A percentile compares a stretch with the other conserved stretches of the same genome.
These are phyloP conservation scores for Pelargonium cotyledonis DNA, from an alignment of 441 rosid genomes.

Conservation along the genomic window DNA sequence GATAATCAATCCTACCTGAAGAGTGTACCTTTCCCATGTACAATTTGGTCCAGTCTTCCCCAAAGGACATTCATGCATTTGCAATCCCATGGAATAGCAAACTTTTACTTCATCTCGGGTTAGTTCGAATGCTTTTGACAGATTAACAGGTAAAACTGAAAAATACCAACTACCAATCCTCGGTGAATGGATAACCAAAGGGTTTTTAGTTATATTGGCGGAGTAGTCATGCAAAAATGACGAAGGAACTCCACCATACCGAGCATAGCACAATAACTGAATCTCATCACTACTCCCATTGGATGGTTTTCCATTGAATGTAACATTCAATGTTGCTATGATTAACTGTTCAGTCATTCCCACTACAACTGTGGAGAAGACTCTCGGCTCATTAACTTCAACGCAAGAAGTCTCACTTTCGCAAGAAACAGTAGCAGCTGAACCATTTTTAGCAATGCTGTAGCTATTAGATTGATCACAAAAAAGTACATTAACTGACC, in stretches of 20 bases:
- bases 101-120: constrained; percentile 33
- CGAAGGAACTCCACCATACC: constrained; percentile 76
- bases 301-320: constrained; percentile 23
- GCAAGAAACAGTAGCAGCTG: constrained; percentile 41
- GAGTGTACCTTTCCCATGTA: constrained; percentile 51
- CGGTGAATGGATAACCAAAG: constrained; percentile 59
- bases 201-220: constrained; percentile 43
- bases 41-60: constrained; percentile 82
- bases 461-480: constrained; percentile 48
- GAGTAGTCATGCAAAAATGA: constrained; percentile 62
- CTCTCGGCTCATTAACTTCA: constrained; percentile 47
- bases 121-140: constrained; percentile 34
- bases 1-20: constrained; percentile 46
- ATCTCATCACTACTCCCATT: constrained; percentile 27
- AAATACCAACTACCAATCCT: constrained; percentile 81
- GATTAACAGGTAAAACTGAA: constrained; percentile 42
- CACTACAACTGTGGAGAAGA: constrained; percentile 56
- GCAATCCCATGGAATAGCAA: constrained; percentile 64
- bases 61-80: constrained; percentile 55
- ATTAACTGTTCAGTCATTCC: constrained; percentile 52
- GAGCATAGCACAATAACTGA: constrained; percentile 57
- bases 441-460: constrained; percentile 23
- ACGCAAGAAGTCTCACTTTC: constrained; percentile 46
- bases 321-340: constrained; percentile 40
- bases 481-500: constrained; percentile 56